Conservation (phyloP, 2,329 filamentous ascomycete genomes). For the Myotisia sp. region DNA sequence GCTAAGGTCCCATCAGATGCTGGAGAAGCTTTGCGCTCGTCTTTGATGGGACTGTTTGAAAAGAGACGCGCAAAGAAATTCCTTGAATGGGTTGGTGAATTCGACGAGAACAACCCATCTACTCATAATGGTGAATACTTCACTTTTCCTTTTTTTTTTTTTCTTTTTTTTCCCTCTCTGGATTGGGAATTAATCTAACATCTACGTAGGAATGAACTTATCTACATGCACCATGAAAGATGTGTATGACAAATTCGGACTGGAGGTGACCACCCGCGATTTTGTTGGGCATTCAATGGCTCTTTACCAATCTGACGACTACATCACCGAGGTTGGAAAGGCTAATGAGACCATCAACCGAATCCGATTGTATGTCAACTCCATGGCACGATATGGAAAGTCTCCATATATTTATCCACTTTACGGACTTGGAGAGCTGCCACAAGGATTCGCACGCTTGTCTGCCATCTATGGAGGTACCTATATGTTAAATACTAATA, state of each 20-base stretch:
- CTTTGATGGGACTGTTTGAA: constrained; percentile 93
- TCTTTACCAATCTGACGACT: constrained; percentile 78
- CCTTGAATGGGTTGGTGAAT: constrained; percentile 85
- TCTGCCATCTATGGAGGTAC: constrained; percentile 98
- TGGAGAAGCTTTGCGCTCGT: constrained; percentile 75
- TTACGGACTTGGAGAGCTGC: constrained; percentile 91
- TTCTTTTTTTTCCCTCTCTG: not conserved
- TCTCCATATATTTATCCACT: constrained; percentile 99
- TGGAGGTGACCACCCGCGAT: constrained; percentile 78
- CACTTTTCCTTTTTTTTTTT: not conserved
- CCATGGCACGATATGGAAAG: constrained; percentile 92
- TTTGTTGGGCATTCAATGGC: constrained; percentile 99
- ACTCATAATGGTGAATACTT: constrained; percentile 71
- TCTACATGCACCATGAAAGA: constrained; percentile 79
- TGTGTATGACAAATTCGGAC: constrained; percentile 95
- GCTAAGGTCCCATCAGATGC: constrained; percentile 95
- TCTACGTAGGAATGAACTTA: constrained; percentile 59
- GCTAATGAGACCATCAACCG: constrained; percentile 79
- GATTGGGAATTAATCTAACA: not conserved
- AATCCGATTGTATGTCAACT: constrained; percentile 93
- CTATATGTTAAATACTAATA: constrained; percentile 95
- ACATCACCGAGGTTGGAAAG: constrained; percentile 57
- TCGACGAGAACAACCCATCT: constrained; percentile 63
- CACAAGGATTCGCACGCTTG: constrained; percentile 91
- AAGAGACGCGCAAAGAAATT: constrained; percentile 95